Conservation (phyloP, 1,139 yeast genomes). For the Pichia sp. region DNA sequence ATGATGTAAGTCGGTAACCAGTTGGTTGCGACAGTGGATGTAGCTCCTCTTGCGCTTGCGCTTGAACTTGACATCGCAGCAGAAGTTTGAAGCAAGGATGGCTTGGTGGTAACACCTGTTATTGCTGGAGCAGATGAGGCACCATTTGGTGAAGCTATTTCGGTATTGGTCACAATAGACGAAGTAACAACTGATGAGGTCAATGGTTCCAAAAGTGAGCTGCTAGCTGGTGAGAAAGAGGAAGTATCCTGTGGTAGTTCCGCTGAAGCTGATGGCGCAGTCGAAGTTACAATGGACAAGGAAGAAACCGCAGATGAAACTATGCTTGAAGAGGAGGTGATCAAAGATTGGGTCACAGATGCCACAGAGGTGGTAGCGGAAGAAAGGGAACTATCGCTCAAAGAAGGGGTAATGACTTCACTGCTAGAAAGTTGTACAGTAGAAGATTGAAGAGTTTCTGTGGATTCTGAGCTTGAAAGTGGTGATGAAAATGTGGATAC, state of each 20-base stretch:
- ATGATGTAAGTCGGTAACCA: conserved; percentile 48
- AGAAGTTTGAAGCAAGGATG: neutral
- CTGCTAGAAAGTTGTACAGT: too few species aligned
- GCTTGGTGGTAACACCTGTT: neutral
- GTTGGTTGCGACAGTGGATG: conserved; percentile 1
- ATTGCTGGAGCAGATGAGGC: neutral
- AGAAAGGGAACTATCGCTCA: neutral
- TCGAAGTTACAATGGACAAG: neutral
- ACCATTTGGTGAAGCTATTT: neutral
- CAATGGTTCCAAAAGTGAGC: neutral
- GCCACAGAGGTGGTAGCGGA: neutral
- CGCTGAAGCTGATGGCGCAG: neutral
- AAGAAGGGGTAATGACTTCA: too few species aligned
- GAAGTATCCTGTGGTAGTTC: neutral
- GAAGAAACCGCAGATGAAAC: neutral
- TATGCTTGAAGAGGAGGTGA: too few species aligned
- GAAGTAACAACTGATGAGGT: neutral
- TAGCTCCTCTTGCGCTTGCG: neutral
- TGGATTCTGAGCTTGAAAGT: too few species aligned
- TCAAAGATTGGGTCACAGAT: neutral
- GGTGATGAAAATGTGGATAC: too few species aligned
- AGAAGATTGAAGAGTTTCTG: too few species aligned
- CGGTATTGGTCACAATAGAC: conserved; percentile 2
- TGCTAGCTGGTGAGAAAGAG: neutral
- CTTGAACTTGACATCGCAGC: neutral